phyloP scores from a whole-genome alignment of 2,329 filamentous ascomycete genomes.

The Gnomoniopsis sp. region DNA sequence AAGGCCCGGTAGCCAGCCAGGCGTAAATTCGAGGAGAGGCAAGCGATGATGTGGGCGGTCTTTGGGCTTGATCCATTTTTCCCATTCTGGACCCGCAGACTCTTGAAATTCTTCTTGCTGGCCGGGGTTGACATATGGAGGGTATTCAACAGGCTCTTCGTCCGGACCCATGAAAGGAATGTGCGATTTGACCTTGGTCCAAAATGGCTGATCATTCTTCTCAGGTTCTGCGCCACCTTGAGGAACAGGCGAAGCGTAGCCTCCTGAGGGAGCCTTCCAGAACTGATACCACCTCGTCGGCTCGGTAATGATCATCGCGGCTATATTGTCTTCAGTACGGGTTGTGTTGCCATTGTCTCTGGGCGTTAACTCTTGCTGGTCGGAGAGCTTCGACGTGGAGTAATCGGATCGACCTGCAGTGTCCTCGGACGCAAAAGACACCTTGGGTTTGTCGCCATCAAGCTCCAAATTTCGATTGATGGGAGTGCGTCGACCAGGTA shows the following conservation, averaged over 20 bases:
- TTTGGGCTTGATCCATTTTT: conserved; percentile 74
- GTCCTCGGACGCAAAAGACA: conserved; percentile 29
- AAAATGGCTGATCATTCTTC: conserved; percentile 37
- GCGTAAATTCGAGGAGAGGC: conserved; percentile 53
- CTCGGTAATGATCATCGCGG: conserved; percentile 46
- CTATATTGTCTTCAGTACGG: conserved; percentile 45
- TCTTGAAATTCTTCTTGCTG: conserved; percentile 55
- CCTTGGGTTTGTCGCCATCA: conserved; percentile 32
- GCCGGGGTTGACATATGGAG: conserved; percentile 58
- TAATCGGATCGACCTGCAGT: conserved; percentile 36
- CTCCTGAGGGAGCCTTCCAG: conserved; percentile 60
- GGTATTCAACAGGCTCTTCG: conserved; percentile 53
- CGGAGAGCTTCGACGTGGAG: conserved; percentile 36
- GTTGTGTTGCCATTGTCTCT: conserved; percentile 46
- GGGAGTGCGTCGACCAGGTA: conserved; percentile 21
- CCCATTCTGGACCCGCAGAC: conserved; percentile 66
- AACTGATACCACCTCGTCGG: conserved; percentile 57
- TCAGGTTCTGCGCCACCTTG: conserved; percentile 48
- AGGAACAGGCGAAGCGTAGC: conserved; percentile 59
- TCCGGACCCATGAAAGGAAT: conserved; percentile 49
- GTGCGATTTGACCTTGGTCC: conserved; percentile 45
- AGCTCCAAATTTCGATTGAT: conserved; percentile 18
- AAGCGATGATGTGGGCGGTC: conserved; percentile 83
- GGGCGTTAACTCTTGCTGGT: conserved; percentile 31
- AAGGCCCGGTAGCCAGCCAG: conserved; percentile 71